Evolutionary conservation across 805 yeast species (phyloP).

Genomic region (Candida bentonensis): DNA sequence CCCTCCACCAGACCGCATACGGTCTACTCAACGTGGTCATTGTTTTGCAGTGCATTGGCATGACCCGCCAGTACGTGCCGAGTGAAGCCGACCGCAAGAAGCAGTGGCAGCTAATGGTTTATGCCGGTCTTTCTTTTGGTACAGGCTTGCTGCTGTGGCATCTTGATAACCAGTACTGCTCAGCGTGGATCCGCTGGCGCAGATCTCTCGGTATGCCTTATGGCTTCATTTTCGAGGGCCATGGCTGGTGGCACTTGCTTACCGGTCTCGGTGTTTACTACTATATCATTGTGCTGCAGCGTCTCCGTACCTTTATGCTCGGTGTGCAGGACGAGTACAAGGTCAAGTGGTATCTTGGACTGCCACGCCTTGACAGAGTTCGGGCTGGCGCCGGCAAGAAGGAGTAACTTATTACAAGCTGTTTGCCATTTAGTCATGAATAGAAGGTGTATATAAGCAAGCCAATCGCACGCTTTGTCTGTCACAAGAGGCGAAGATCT

Average conservation of each 20-base stretch:
- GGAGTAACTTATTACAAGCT: background rate
- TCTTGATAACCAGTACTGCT: slow-evolving; percentile 70
- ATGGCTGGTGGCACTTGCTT: slow-evolving; percentile 88
- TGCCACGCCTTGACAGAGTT: slow-evolving; percentile 29
- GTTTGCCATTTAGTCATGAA: no score
- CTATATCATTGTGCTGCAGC: slow-evolving; percentile 67
- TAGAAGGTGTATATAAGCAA: background rate
- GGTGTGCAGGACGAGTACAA: slow-evolving; percentile 42
- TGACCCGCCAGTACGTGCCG: slow-evolving; percentile 39
- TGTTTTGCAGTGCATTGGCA: slow-evolving; percentile 40
- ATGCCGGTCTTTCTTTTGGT: slow-evolving; percentile 50
- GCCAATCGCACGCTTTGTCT: background rate
- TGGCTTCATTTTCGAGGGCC: slow-evolving; percentile 79
- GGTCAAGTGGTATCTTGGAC: slow-evolving; percentile 43
- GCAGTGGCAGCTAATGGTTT: slow-evolving; percentile 39
- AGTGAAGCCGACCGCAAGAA: slow-evolving; percentile 33
- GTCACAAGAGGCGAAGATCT: no score
- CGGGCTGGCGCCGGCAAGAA: slow-evolving; percentile 3
- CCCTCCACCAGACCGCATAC: slow-evolving; percentile 78
- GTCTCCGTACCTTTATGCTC: slow-evolving; percentile 51
- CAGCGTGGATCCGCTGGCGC: slow-evolving; percentile 40
- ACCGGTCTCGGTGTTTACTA: slow-evolving; percentile 73
- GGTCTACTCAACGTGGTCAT: slow-evolving; percentile 66
- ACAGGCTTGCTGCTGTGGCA: slow-evolving; percentile 82
- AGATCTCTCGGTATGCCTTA: slow-evolving; percentile 65